Evolutionary conservation across 164 flowering plant genomes (phyloP).

Genomic region (Sedum album): DNA sequence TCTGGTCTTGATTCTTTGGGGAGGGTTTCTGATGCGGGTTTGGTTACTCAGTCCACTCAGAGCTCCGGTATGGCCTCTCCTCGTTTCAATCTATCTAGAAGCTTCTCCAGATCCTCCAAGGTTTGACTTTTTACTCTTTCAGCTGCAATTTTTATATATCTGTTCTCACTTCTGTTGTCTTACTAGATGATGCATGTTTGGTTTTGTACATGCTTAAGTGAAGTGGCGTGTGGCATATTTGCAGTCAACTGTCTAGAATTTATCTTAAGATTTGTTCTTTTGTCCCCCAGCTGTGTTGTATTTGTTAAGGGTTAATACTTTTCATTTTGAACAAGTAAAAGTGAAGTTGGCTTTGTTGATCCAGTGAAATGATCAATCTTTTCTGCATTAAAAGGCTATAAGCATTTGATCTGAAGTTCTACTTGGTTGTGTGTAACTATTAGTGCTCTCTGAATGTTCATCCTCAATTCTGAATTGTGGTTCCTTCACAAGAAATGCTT

Average conservation of each 20-base stretch:
- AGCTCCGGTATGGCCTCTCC: conserved; percentile 61
- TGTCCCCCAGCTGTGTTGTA: not conserved
- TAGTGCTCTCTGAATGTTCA: not conserved
- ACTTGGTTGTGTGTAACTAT: not conserved
- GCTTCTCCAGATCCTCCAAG: conserved; percentile 45
- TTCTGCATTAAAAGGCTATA: not conserved
- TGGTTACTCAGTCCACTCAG: conserved; percentile 23
- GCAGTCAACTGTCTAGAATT: too few species aligned
- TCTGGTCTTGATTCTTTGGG: conserved; percentile 13
- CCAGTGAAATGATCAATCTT: not conserved
- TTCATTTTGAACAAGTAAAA: not conserved
- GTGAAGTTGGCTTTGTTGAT: not conserved
- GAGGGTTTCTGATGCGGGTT: conserved; percentile 32
- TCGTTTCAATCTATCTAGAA: conserved; percentile 38
- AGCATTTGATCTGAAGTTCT: not conserved
- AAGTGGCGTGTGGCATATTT: not conserved
- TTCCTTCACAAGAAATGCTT: not conserved
- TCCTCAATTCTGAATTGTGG: not conserved
- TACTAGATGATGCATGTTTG: not conserved
- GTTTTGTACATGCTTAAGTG: not conserved
- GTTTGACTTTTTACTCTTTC: conserved; percentile 19
- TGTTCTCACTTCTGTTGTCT: not conserved
- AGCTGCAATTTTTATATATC: not conserved
- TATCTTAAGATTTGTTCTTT: too few species aligned
- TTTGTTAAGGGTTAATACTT: not conserved